phyloP scores from a whole-genome alignment of 306 rosid species.

The Ochetophila trinervis region DNA sequence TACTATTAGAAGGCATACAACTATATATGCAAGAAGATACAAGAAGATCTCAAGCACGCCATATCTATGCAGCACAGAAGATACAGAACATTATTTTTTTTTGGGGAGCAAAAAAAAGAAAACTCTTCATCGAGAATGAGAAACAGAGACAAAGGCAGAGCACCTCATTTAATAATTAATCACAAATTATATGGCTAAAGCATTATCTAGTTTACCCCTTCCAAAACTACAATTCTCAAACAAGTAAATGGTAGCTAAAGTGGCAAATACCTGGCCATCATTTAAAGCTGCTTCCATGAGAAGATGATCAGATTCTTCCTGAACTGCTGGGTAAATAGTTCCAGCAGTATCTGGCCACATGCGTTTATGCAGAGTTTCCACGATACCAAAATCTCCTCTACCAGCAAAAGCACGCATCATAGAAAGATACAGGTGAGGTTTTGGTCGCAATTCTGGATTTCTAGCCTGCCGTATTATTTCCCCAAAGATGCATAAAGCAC shows the following conservation, averaged over 20 bases:
- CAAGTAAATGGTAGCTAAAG: background rate
- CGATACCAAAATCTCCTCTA: conserved; percentile 64
- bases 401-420: conserved; percentile 68
- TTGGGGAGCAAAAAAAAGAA: too few relatives aligned
- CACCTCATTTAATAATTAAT: too few relatives aligned
- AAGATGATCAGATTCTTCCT: conserved; percentile 84
- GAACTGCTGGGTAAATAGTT: conserved; percentile 46
- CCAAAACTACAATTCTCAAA: conserved; percentile 3
- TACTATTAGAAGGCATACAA: too few relatives aligned
- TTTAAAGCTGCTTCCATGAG: conserved; percentile 82
- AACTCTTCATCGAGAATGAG: too few relatives aligned
- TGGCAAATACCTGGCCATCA: conserved; percentile 53
- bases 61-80: too few relatives aligned
- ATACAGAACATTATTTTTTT: background rate
- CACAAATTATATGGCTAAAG: too few relatives aligned
- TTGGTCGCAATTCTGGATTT: conserved; percentile 59
- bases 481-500: conserved; percentile 76
- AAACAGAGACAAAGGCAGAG: too few relatives aligned
- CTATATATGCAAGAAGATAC: too few relatives aligned
- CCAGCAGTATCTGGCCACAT: conserved; percentile 75
- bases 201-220: background rate
- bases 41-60: too few relatives aligned
- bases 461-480: conserved; percentile 64
- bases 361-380: conserved; percentile 51
- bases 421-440: conserved; percentile 90